phyloP scores from a whole-genome alignment of 441 rosid genomes.

The Melastoma candidum region DNA sequence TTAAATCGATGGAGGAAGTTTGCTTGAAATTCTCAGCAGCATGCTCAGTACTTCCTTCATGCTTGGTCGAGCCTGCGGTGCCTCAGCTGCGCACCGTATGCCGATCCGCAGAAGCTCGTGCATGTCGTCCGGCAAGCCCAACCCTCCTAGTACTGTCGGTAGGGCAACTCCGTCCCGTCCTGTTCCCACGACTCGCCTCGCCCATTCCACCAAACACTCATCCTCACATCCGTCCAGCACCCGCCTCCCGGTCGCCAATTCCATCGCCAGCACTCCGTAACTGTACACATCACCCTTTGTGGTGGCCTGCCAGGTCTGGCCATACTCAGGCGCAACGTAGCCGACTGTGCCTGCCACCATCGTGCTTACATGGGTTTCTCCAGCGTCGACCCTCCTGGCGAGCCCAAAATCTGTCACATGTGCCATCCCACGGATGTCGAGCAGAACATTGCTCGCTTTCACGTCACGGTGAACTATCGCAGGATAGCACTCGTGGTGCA shows the following conservation, averaged over 20 bases:
- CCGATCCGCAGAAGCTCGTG: conserved; percentile 51
- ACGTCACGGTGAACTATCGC: conserved; percentile 87
- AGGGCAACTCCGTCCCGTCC: conserved; percentile 24
- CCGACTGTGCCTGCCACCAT: conserved; percentile 85
- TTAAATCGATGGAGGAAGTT: not conserved
- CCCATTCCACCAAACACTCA: conserved; percentile 90
- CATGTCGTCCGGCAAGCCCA: conserved; percentile 52
- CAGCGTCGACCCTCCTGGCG: conserved; percentile 60
- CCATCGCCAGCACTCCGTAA: conserved; percentile 76
- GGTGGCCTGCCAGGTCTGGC: conserved; percentile 88
- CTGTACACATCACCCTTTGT: conserved; percentile 91
- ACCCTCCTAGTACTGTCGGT: conserved; percentile 44
- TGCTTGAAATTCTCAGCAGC: conserved; percentile 39
- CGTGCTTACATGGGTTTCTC: conserved; percentile 84
- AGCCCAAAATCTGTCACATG: conserved; percentile 84
- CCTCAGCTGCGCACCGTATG: conserved; percentile 61
- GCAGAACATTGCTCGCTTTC: conserved; percentile 82
- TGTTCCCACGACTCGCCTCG: conserved; percentile 42
- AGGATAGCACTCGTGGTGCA: conserved; percentile 86
- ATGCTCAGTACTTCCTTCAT: conserved; percentile 76
- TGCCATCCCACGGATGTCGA: conserved; percentile 58
- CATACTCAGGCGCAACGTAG: conserved; percentile 89
- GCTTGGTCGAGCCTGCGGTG: conserved; percentile 75
- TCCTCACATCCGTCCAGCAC: conserved; percentile 75
- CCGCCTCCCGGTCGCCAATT: conserved; percentile 76